Base-by-base conservation (phyloP, 1,284 basidiomycete genomes). In the Laetiporus sulphureus region DNA sequence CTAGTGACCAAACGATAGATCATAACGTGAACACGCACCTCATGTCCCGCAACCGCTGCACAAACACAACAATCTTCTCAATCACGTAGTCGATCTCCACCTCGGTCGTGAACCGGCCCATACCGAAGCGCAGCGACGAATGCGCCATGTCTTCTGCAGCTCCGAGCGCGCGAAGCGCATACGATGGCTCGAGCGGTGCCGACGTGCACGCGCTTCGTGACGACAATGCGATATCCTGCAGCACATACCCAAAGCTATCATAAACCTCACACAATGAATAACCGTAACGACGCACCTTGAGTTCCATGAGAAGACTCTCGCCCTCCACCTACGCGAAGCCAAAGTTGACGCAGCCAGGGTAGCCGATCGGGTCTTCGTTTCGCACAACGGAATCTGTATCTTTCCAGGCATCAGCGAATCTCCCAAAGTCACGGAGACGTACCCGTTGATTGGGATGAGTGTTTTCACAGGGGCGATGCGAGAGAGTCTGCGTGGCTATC, bases 61-160 rank as follows among this genome's bases (percentile, higher is more conserved):
- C 96, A 8, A 91, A 90, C 25, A 73, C 71, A 25, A 95, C 80
- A 40, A 99, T 94, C 61, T 93, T 89, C 53, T 83, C 76, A 24
- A 93, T 76, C 22, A 99, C 95, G 55, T 91, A 93, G 64, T 99
- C 96, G 45, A 99, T 77, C 67, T 99, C 96, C n/a, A 84, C 90
- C 62, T 97, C 92, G 2, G 96, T 99, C 5, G 96, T 99, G 68
- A 99, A 99, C 22, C 96, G 82, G 27, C 96, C 96, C 51, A 99
- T 90, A 40, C 96, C 96, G 66, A 99, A 99, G 32, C 96, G 85
- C 40, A 99, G 75, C 13, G 92, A 96, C 10, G 94, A 98, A 63
- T 99, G 96, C 0, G 96, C 96, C 88, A 98, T 97, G 59, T 98
- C 96, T 64, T 99, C 96, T 22, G 93, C 90, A 32, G 94, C 89